These are phyloP conservation scores for Yamadazyma sp. DNA, from an alignment of 805 yeast genomes.

Conservation along the genomic window DNA sequence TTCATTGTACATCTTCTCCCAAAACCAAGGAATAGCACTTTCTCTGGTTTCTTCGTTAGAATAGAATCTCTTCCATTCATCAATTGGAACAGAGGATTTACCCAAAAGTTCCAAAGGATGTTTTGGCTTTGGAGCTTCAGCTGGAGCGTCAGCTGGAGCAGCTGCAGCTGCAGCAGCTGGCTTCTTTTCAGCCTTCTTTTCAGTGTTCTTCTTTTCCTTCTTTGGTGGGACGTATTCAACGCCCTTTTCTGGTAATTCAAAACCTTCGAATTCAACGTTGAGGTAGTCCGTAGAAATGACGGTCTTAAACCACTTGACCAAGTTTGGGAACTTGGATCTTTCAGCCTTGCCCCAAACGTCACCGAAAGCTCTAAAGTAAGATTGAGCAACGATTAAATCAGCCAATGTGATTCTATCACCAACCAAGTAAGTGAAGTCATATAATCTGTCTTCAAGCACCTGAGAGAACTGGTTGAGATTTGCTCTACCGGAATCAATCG, in stretches of 20 bases:
- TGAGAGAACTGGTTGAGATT: slow-evolving; percentile 24
- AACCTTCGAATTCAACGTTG: slow-evolving; percentile 48
- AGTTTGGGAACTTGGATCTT: slow-evolving; percentile 61
- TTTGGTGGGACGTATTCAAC: slow-evolving; percentile 66
- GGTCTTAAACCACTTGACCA: slow-evolving; percentile 72
- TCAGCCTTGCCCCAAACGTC: slow-evolving; percentile 62
- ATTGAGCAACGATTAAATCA: slow-evolving; percentile 56
- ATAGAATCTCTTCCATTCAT: slow-evolving; percentile 95
- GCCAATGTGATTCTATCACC: slow-evolving; percentile 59
- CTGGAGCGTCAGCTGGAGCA: slow-evolving; percentile 37
- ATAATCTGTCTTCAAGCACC: slow-evolving; percentile 56
- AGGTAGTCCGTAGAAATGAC: slow-evolving; percentile 46
- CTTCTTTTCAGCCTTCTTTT: slow-evolving; percentile 25
- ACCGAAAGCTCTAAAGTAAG: slow-evolving; percentile 55
- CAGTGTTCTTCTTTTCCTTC: slow-evolving; percentile 63
- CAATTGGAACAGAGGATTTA: slow-evolving; percentile 65
- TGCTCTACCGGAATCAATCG: slow-evolving; percentile 49
- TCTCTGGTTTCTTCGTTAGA: slow-evolving; percentile 97
- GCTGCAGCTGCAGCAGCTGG: slow-evolving; percentile 36
- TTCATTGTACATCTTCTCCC: slow-evolving; percentile 85
- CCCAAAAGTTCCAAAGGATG: slow-evolving; percentile 91
- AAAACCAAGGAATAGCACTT: slow-evolving; percentile 95
- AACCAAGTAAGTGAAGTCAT: slow-evolving; percentile 63
- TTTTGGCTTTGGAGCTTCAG: slow-evolving; percentile 72
- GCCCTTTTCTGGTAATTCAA: slow-evolving; percentile 64